These are phyloP conservation scores for Echinosophora koreensis DNA, from an alignment of 306 rosid genomes.

Conservation along the genomic window DNA sequence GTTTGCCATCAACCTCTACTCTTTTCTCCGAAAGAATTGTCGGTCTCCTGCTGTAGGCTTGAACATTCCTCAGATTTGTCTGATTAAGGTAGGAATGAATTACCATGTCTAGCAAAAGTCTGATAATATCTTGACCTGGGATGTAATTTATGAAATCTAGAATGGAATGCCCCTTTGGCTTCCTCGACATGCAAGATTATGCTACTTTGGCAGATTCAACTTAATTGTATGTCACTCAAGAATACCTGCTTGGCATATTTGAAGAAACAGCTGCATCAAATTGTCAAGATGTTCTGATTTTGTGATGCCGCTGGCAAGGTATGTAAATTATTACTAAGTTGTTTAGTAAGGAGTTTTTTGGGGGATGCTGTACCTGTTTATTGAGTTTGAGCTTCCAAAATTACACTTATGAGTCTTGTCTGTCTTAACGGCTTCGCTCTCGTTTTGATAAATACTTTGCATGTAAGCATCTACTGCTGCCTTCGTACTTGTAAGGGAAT, in stretches of 20 bases:
- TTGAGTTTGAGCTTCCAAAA: slow-evolving; percentile 49
- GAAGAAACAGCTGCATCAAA: slow-evolving; percentile 29
- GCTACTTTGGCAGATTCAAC: slow-evolving; percentile 41
- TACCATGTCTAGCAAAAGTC: slow-evolving; percentile 66
- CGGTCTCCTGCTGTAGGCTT: slow-evolving; percentile 82
- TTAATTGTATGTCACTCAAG: slow-evolving; percentile 22
- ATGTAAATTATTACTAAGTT: slow-evolving; percentile 45
- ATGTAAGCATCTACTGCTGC: slow-evolving; percentile 39
- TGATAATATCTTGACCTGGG: slow-evolving; percentile 23
- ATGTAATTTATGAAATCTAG: slow-evolving; percentile 41
- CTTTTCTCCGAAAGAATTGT: slow-evolving; percentile 87
- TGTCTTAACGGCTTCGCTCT: slow-evolving; percentile 25
- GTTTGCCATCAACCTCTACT: slow-evolving; percentile 74
- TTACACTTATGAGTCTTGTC: slow-evolving; percentile 26
- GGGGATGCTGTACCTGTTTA: slow-evolving; percentile 30
- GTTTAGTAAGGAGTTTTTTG: slow-evolving; percentile 39
- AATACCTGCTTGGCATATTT: slow-evolving; percentile 41
- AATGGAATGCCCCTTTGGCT: slow-evolving; percentile 33
- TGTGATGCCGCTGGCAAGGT: slow-evolving; percentile 44
- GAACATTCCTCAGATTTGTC: slow-evolving; percentile 86
- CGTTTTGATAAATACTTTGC: slow-evolving; percentile 28
- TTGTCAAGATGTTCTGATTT: slow-evolving; percentile 45
- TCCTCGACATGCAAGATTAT: slow-evolving; percentile 22
- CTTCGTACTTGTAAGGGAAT: slow-evolving; percentile 22
- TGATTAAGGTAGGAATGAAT: slow-evolving; percentile 91